phyloP scores from a whole-genome alignment of 176 grass and related monocot species.

The Eleusine indica region DNA sequence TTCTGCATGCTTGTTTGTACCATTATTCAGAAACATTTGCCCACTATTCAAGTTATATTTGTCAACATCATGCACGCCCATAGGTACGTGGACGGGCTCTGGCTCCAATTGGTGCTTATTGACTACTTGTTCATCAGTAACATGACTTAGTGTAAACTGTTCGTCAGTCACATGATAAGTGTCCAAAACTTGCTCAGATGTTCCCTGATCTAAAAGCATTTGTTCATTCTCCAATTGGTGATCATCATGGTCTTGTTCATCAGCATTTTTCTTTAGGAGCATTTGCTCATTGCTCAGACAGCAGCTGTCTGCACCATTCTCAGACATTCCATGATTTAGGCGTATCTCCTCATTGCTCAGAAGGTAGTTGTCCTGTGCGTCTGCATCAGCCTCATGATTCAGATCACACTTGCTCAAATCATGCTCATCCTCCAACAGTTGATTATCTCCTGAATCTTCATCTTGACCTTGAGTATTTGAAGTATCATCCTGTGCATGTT shows the following conservation, averaged over 20 bases:
- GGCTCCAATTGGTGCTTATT: conserved; percentile 12
- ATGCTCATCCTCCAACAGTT: conserved; percentile 15
- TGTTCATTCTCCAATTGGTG: neutral
- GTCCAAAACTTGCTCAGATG: neutral
- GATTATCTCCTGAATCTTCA: conserved; percentile 15
- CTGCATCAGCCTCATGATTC: conserved; percentile 15
- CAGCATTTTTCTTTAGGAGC: conserved; percentile 19
- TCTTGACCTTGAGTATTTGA: conserved; percentile 32
- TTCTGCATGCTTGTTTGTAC: neutral
- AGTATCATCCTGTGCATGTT: conserved; percentile 5
- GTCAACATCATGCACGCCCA: conserved; percentile 19
- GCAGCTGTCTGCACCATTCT: neutral
- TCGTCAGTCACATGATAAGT: conserved; percentile 2
- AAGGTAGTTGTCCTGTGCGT: conserved; percentile 29
- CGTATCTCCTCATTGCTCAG: neutral
- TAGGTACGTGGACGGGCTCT: conserved; percentile 27
- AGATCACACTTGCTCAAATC: conserved; percentile 13
- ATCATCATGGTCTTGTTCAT: neutral
- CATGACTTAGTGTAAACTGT: conserved; percentile 8
- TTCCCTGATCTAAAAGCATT: conserved; percentile 13
- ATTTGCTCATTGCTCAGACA: neutral
- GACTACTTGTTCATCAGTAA: conserved; percentile 1
- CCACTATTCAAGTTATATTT: conserved; percentile 23
- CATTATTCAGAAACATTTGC: conserved; percentile 24
- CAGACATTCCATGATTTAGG: neutral